phyloP scores from a whole-genome alignment of 768 basidiomycete species.

The Crucibulum laeve region DNA sequence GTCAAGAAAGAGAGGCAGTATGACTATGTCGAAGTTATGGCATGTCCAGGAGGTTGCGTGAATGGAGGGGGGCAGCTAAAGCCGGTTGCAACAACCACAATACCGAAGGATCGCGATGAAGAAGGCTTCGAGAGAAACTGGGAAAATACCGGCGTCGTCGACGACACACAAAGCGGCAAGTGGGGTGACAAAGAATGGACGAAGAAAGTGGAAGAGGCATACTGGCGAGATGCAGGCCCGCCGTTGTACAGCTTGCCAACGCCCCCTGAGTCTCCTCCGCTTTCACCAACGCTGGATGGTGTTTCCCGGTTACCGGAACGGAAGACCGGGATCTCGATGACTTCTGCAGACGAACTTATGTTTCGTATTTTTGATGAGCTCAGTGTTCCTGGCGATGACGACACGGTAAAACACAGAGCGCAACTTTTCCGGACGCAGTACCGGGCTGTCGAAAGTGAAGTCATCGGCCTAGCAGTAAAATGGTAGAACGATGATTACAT shows the following conservation, averaged over 20 bases:
- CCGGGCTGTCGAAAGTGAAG: constrained; percentile 81
- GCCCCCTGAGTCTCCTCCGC: constrained; percentile 3
- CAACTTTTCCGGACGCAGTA: constrained; percentile 73
- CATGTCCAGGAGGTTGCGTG: constrained; percentile 95
- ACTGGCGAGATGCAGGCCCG: constrained; percentile 51
- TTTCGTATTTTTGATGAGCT: neutral
- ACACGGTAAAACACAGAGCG: constrained; percentile 38
- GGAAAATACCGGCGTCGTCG: constrained; percentile 48
- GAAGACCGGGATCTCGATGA: constrained; percentile 22
- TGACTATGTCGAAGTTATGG: constrained; percentile 98
- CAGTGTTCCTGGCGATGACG: constrained; percentile 23
- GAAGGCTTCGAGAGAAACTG: constrained; percentile 69
- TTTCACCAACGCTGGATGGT: neutral
- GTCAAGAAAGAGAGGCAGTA: constrained; percentile 46
- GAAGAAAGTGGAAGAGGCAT: constrained; percentile 71
- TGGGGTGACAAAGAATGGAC: constrained; percentile 89
- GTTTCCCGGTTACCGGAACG: constrained; percentile 7
- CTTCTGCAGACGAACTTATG: neutral
- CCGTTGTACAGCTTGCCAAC: constrained; percentile 2
- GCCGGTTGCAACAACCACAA: constrained; percentile 16
- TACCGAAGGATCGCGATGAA: constrained; percentile 34
- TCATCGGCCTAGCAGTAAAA: constrained; percentile 70
- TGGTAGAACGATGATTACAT: too few relatives aligned
- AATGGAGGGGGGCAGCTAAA: constrained; percentile 93
- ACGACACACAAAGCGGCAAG: constrained; percentile 40